Evolutionary conservation across 2,329 filamentous ascomycete species (phyloP), one percentile per base, ranked within the genome.

Genomic region (Colletotrichum somersetense): DNA sequence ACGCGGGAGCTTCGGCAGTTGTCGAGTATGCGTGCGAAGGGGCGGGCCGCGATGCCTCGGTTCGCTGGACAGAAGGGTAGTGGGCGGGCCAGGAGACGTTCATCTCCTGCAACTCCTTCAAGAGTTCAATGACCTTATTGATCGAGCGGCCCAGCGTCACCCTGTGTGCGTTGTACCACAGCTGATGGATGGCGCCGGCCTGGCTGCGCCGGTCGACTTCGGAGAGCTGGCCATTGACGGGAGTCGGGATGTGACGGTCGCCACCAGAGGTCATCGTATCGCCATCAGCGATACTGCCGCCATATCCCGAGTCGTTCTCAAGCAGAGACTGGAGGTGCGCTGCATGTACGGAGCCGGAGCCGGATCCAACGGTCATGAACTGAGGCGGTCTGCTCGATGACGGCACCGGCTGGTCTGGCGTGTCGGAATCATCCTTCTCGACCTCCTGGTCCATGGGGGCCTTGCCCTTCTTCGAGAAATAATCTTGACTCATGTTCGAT

Each of bases 151-250:
- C 94, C n/a, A 99, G 89, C 42, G 93, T 91, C 7, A 91, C 93
- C 71, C 95, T 91, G 80, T 98, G 97, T 78, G 94, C 91, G 81
- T 98, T 98, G 84, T 97, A 98, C 87, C 93, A 94, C 75, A 98
- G 88, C 83, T 98, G 96, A 79, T 97, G 92, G 61, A 98, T 91
- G 81, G 97, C 94, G 78, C 92, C 93, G 48, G 94, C 92, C 75
- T 96, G 90, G 56, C 83, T 81, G 77, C 85, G 83, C 57, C 85
- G 83, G 71, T 82, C 78, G 55, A 83, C 80, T 53, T 85, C 82
- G 75, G 85, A 84, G 80, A 85, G 85, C 52, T 73, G 68, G 40
- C 65, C 67, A 56, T 74, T 70, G 55, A 52, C 61, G 23, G 67
- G 20, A 42, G 68, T 72, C 52, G 75, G 74, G n/a, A 75, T 65